Evolutionary conservation across 2,329 filamentous ascomycete species (phyloP), one percentile per base, ranked within the genome.

Genomic region (Trichothecium roseum): DNA sequence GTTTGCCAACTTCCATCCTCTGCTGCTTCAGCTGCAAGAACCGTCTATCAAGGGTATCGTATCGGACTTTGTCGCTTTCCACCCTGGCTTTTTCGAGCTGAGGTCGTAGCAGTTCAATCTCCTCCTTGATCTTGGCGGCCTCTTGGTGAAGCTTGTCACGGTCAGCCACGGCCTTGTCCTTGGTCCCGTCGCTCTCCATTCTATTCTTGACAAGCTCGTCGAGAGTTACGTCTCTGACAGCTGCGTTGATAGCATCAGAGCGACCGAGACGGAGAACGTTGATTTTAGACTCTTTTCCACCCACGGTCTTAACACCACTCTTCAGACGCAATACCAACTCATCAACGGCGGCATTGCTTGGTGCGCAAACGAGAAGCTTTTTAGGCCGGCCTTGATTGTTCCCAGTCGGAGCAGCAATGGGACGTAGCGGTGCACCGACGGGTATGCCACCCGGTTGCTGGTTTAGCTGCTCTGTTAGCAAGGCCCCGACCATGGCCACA

Each of bases 291-390:
- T 68, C 66, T 18, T 77, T 69, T 2, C 91, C 89, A 30, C 72
- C 74, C 39, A 74, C 68, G 1, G 85, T 88, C 51, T 80, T 89
- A 35, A 98, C 72, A 4, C 91, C 91, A 36, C 76, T 67, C 59
- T 94, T 96, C 50, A 98, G 72, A 62, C 91, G 81, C 56, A 95
- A 78, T 14, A 98, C 91, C 42, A 98, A 57, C 56, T 98, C 91
- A 54, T 98, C 91, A 5, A 98, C 91, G 22, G 91, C 91, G 6
- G 91, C 91, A 57, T 98, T 98, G 68, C 88, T 96, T 12, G 91
- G 91, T n/a, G 91, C 91, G 52, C 91, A 98, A 17, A 98, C 85
- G 18, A 98, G 72, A 18, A 98, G 68, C 57, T 96, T 98, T 61
- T 94, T 95, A 15, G 51, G 55, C 47, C 53, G 51, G 35, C 48